Conservation (phyloP, 2,329 filamentous ascomycete genomes). For the Calonectria montana region DNA sequence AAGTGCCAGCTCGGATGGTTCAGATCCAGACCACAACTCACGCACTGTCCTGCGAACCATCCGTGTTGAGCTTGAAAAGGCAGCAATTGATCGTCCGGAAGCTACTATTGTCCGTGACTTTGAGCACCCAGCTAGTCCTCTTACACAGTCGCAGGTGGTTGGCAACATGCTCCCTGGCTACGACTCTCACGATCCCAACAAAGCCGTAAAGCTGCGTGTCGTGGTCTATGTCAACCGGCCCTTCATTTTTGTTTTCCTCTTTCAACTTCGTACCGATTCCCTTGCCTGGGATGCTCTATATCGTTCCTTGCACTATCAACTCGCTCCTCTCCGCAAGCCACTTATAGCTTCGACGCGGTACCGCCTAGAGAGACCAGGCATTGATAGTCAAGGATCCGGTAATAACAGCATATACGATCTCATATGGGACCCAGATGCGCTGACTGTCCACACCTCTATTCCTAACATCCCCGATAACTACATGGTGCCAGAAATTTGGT, state of each 20-base stretch:
- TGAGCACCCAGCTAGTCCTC: conserved; percentile 47
- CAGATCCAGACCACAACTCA: conserved; percentile 55
- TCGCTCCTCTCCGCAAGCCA: conserved; percentile 68
- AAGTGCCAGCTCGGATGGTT: conserved; percentile 46
- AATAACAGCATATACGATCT: conserved; percentile 67
- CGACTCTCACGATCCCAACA: conserved; percentile 62
- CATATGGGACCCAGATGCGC: conserved; percentile 67
- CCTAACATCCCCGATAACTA: conserved; percentile 71
- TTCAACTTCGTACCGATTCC: conserved; percentile 67
- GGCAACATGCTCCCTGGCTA: conserved; percentile 48
- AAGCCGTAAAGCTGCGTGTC: conserved; percentile 70
- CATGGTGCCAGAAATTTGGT: conserved; percentile 57
- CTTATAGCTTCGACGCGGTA: conserved; percentile 68
- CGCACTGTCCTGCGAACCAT: conserved; percentile 74
- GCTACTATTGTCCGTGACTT: conserved; percentile 59
- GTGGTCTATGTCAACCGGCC: conserved; percentile 80
- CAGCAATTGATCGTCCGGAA: conserved; percentile 53
- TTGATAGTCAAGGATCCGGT: conserved; percentile 43
- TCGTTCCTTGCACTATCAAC: conserved; percentile 69
- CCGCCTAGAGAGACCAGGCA: conserved; percentile 59
- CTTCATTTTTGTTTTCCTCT: conserved; percentile 83
- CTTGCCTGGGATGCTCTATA: conserved; percentile 68
- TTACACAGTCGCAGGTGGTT: conserved; percentile 48
- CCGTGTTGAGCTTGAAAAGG: conserved; percentile 70
- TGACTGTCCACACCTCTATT: conserved; percentile 72